Percentiles rank a stretch among this genome's conserved stretches.
Conservation (phyloP, 805 yeast genomes). For the Candida tibetensis region DNA sequence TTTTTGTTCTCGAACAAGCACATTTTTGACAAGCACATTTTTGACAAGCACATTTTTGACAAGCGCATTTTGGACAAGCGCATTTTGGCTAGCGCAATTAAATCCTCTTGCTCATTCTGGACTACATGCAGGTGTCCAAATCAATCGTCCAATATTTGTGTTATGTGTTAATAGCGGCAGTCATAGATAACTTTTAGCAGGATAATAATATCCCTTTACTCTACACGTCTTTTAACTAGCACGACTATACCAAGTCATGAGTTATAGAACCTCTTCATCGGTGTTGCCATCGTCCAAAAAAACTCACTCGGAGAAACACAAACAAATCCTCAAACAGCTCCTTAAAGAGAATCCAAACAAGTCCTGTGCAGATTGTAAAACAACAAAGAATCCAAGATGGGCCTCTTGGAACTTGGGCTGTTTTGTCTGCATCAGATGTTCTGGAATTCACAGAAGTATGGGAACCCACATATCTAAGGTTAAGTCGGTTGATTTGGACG, state of each 20-base stretch:
- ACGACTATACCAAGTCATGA: conserved; percentile 6
- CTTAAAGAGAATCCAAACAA: conserved; percentile 76
- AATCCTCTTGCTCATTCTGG: too few species aligned
- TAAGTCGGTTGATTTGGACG: conserved; percentile 89
- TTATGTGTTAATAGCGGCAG: too few species aligned
- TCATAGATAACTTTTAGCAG: too few species aligned
- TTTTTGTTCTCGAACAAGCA: too few species aligned
- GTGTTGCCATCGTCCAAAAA: conserved; percentile 44
- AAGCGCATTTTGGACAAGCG: too few species aligned
- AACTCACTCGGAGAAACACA: conserved; percentile 53
- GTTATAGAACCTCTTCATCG: conserved; percentile 10
- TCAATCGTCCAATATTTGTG: too few species aligned
- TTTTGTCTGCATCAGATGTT: conserved; percentile 89
- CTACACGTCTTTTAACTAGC: too few species aligned
- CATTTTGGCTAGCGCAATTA: too few species aligned
- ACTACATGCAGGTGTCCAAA: too few species aligned
- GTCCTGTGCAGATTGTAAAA: conserved; percentile 88
- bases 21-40: too few species aligned
- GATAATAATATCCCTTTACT: too few species aligned
- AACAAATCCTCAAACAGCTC: conserved; percentile 68
- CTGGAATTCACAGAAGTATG: conserved; percentile 92
- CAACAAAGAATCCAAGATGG: conserved; percentile 91
- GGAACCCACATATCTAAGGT: conserved; percentile 95
- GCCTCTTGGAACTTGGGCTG: conserved; percentile 95
- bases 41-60: too few species aligned